Evolutionary conservation across 2,329 filamentous ascomycete species (phyloP).

Genomic region (Monilinia fructigena): DNA sequence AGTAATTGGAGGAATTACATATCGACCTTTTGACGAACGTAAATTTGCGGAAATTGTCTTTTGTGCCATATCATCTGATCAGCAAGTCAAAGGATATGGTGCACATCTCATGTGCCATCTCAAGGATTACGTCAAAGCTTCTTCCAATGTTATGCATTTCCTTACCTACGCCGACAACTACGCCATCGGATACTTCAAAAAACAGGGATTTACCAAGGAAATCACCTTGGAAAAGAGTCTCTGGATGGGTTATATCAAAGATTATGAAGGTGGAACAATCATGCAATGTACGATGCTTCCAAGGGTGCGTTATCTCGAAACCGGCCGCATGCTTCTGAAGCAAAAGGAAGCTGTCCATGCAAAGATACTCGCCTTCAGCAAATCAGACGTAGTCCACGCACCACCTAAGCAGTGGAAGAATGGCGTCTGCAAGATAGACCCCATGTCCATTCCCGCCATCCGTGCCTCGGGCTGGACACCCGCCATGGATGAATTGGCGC

Average conservation of each 20-base stretch:
- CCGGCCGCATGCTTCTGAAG: slow-evolving; percentile 90
- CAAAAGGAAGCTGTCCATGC: slow-evolving; percentile 94
- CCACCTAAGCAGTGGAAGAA: slow-evolving; percentile 86
- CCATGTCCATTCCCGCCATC: slow-evolving; percentile 83
- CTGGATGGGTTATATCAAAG: slow-evolving; percentile 99
- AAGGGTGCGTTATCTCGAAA: slow-evolving; percentile 89
- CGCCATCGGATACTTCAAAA: slow-evolving; percentile 98
- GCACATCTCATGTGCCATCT: slow-evolving; percentile 97
- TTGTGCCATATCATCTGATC: slow-evolving; percentile 94
- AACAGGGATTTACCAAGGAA: slow-evolving; percentile 98
- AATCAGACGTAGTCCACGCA: slow-evolving; percentile 80
- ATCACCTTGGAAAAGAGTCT: slow-evolving; percentile 86
- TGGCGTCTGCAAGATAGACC: slow-evolving; percentile 73
- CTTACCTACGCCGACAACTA: slow-evolving; percentile 98
- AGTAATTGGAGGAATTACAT: slow-evolving; percentile 96
- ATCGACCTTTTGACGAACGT: slow-evolving; percentile 86
- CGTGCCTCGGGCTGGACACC: slow-evolving; percentile 91
- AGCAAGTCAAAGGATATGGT: slow-evolving; percentile 98
- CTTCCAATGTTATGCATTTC: slow-evolving; percentile 96
- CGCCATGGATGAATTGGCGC: slow-evolving; percentile 95
- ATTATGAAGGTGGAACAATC: slow-evolving; percentile 97
- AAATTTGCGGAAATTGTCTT: slow-evolving; percentile 98
- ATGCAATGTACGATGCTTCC: slow-evolving; percentile 99
- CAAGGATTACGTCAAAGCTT: slow-evolving; percentile 97
- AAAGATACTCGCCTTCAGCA: slow-evolving; percentile 89